These are phyloP conservation scores for Setaria italica DNA, from an alignment of 202 grass and related monocot species.

Conservation along the genomic window DNA sequence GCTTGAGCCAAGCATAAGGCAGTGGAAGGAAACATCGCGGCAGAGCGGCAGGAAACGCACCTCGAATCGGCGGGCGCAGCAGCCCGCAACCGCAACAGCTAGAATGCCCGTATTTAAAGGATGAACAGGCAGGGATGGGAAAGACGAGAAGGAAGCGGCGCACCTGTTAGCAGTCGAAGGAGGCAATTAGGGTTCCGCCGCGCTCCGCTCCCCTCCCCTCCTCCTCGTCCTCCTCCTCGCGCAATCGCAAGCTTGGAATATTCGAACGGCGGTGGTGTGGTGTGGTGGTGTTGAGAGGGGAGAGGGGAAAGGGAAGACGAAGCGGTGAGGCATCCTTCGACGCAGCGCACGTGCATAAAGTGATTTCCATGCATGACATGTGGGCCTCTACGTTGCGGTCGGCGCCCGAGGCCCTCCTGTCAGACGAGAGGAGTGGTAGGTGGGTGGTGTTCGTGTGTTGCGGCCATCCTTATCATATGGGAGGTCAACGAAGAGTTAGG, in stretches of 20 bases:
- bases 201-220: not conserved
- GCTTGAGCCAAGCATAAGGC: not conserved
- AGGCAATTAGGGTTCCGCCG: not conserved
- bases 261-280: conserved; percentile 19
- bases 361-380: fast-evolving
- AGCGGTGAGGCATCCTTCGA: conserved; percentile 22
- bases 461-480: not conserved
- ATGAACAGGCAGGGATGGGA: not conserved
- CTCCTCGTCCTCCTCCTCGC: not conserved
- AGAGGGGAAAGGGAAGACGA: conserved; percentile 32
- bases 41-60: not conserved
- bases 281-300: not conserved
- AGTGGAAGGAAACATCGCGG: not conserved
- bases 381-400: fast-evolving
- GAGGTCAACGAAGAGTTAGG: conserved; percentile 1
- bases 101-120: not conserved
- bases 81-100: not conserved
- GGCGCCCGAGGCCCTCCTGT: not conserved
- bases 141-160: not conserved
- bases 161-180: not conserved
- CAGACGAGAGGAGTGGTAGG: not conserved
- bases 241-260: conserved; percentile 50
- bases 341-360: conserved; percentile 4
- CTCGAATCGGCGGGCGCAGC: conserved; percentile 10
- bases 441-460: not conserved